These are phyloP conservation scores for Phytophthora parvispora DNA, from an alignment of 352 stramenopile species.

Conservation along the genomic window DNA sequence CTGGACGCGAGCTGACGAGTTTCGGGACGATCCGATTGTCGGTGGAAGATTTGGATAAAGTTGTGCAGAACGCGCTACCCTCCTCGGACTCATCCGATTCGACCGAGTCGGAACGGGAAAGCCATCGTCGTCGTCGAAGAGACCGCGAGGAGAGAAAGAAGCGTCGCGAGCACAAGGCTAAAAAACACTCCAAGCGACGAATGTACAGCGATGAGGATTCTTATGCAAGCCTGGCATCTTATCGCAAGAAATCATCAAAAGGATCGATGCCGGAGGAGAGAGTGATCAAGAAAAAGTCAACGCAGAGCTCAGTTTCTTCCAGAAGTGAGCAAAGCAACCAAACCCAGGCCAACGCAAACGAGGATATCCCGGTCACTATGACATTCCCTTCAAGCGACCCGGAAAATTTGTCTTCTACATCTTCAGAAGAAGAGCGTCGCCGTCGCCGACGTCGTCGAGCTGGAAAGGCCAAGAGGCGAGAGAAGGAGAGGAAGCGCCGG, in stretches of 20 bases:
- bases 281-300: not conserved
- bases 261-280: not conserved
- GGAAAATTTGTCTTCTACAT: not conserved
- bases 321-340: slow-evolving; percentile 15
- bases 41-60: slow-evolving; percentile 28
- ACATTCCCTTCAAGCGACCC: slow-evolving; percentile 18
- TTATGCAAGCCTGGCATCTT: slow-evolving; percentile 13
- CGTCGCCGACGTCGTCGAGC: slow-evolving; percentile 17
- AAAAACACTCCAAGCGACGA: slow-evolving; percentile 15
- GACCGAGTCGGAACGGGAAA: slow-evolving; percentile 32
- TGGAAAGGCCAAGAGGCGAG: slow-evolving; percentile 17
- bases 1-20: not conserved
- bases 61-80: slow-evolving; percentile 48
- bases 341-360: not conserved
- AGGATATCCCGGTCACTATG: slow-evolving; percentile 15
- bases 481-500: slow-evolving; percentile 16
- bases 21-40: slow-evolving; percentile 30
- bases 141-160: slow-evolving; percentile 3
- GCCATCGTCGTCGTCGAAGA: slow-evolving; percentile 15
- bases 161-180: slow-evolving; percentile 4
- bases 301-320: slow-evolving; percentile 8
- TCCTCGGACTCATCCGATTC: slow-evolving; percentile 49
- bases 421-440: slow-evolving; percentile 26
- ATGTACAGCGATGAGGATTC: slow-evolving; percentile 6
- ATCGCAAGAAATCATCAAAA: slow-evolving; percentile 5